These are phyloP conservation scores for Vitis riparia DNA, from an alignment of 164 flowering plant species.

Conservation along the genomic window DNA sequence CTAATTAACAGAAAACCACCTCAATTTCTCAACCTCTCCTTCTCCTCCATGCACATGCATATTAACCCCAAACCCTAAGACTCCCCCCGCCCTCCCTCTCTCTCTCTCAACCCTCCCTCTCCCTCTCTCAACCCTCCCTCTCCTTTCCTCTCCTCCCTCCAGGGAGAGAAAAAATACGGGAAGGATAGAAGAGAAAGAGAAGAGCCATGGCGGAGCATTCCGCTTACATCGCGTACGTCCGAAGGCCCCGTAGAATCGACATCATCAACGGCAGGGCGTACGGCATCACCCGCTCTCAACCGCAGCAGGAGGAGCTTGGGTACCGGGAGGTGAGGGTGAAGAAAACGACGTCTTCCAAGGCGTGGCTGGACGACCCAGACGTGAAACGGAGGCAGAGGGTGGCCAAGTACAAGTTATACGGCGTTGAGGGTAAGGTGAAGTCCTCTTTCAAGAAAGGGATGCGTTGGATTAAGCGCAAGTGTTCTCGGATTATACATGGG, in stretches of 20 bases:
- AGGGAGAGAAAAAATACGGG: no score
- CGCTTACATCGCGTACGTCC: not conserved
- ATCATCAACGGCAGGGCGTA: not conserved
- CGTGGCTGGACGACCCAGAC: conserved; percentile 43
- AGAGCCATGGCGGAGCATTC: no score
- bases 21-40: no score
- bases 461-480: conserved; percentile 47
- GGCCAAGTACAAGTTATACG: conserved; percentile 45
- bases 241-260: not conserved
- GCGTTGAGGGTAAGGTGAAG: conserved; percentile 55
- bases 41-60: no score
- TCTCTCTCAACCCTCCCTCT: no score
- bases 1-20: no score
- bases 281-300: not conserved
- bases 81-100: no score
- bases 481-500: conserved; percentile 30
- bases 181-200: no score
- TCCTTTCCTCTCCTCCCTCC: no score
- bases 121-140: no score
- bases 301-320: not conserved
- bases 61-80: no score
- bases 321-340: not conserved
- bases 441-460: conserved; percentile 42
- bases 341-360: not conserved
- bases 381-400: conserved; percentile 47